phyloP scores from a whole-genome alignment of 2,329 filamentous ascomycete genomes.

The Emmonsiellopsis sp. region DNA sequence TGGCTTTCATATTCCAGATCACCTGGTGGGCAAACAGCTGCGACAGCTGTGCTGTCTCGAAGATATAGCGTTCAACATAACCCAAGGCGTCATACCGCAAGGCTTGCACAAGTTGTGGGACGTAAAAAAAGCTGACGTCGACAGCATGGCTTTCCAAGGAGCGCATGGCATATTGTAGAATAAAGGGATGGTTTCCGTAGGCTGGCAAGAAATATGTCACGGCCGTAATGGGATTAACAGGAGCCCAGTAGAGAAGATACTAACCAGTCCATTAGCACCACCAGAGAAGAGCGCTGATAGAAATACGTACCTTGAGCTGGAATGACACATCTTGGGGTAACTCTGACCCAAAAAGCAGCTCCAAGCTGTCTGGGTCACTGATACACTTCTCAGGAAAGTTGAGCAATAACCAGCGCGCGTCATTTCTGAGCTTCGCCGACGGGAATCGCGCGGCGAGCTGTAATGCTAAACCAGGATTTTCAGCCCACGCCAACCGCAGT shows the following conservation, averaged over 20 bases:
- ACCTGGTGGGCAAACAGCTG: conserved; percentile 98
- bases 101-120: conserved; percentile 94
- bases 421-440: conserved; percentile 60
- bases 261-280: conserved; percentile 31
- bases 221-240: conserved; percentile 86
- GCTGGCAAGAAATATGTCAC: conserved; percentile 87
- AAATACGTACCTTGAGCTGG: conserved; percentile 63
- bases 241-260: conserved; percentile 88
- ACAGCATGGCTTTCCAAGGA: conserved; percentile 87
- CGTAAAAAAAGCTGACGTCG: conserved; percentile 98
- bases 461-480: conserved; percentile 78
- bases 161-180: conserved; percentile 94
- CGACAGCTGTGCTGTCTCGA: conserved; percentile 96
- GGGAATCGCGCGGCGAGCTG: conserved; percentile 74
- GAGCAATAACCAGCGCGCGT: conserved; percentile 71
- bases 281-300: background rate
- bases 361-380: conserved; percentile 69
- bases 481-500: conserved; percentile 75
- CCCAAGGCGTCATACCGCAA: conserved; percentile 86
- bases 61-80: conserved; percentile 91
- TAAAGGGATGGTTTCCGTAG: conserved; percentile 82
- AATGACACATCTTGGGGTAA: conserved; percentile 71
- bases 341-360: conserved; percentile 67
- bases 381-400: conserved; percentile 78
- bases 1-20: conserved; percentile 99